These are phyloP conservation scores for Lumnitzera racemosa DNA, from an alignment of 345 rosid species.

Conservation along the genomic window DNA sequence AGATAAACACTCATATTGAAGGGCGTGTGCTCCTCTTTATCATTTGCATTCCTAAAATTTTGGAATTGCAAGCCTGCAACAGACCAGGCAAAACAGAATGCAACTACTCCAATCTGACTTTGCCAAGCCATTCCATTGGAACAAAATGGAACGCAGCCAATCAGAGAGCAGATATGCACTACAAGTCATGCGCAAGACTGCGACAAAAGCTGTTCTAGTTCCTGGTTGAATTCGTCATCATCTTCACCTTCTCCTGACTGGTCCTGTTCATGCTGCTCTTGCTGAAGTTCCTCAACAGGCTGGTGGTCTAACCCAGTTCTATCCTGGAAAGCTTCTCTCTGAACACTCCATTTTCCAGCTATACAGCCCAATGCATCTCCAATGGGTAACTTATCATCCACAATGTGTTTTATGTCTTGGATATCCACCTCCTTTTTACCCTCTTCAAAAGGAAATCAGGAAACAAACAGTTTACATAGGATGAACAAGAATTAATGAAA, in stretches of 20 bases:
- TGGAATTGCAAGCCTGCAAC: too few relatives aligned
- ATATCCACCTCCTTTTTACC: slow-evolving; percentile 39
- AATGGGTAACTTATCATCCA: slow-evolving; percentile 32
- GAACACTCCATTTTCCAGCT: slow-evolving; percentile 46
- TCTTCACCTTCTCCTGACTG: slow-evolving; percentile 8
- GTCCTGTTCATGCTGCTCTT: slow-evolving; percentile 5
- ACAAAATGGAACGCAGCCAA: too few relatives aligned
- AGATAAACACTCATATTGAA: too few relatives aligned
- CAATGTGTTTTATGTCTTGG: slow-evolving; percentile 51
- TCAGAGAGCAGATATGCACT: too few relatives aligned
- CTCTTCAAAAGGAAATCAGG: slow-evolving; percentile 30
- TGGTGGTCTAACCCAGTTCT: slow-evolving; percentile 34
- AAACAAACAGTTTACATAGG: neutral
- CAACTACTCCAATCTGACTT: too few relatives aligned
- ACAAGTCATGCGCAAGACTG: neutral
- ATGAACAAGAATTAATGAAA: neutral
- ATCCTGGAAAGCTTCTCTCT: slow-evolving; percentile 34
- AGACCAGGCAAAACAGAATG: too few relatives aligned
- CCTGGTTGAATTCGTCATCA: slow-evolving; percentile 29
- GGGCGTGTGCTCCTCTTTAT: too few relatives aligned
- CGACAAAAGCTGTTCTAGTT: slow-evolving; percentile 34
- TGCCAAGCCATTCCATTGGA: too few relatives aligned
- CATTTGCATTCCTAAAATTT: too few relatives aligned
- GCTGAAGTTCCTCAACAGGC: slow-evolving; percentile 6
- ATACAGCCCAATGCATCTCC: slow-evolving; percentile 38